Percentiles rank a stretch among this genome's conserved stretches.
Conservation (phyloP, 2,329 filamentous ascomycete genomes). For the Aspergillus fumigatus region DNA sequence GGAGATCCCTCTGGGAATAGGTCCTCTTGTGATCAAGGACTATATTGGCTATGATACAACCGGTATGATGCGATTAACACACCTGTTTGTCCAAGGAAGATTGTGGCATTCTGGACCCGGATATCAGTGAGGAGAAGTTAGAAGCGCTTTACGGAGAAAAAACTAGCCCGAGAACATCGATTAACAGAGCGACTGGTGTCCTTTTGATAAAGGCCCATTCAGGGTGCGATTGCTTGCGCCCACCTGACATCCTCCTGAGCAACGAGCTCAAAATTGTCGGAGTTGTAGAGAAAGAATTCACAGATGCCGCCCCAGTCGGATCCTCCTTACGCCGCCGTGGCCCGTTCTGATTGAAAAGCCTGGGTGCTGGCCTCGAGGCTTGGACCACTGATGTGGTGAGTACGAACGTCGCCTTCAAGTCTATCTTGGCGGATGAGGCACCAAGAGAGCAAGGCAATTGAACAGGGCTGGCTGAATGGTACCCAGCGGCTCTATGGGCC, state of each 20-base stretch:
- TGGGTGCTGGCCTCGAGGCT: conserved; percentile 16
- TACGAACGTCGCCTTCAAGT: conserved; percentile 11
- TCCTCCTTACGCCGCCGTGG: conserved; percentile 19
- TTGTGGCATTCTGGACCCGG: conserved; percentile 2
- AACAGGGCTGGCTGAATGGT: conserved; percentile 3
- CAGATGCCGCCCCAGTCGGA: conserved; percentile 17
- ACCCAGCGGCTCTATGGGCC: conserved; percentile 8
- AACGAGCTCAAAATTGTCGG: conserved; percentile 10
- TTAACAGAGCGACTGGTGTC: conserved; percentile 11
- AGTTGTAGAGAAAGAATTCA: conserved; percentile 22
- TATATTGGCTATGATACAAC: not conserved
- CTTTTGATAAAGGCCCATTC: conserved; percentile 18
- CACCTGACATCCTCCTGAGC: conserved; percentile 15
- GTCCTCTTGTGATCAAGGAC: not conserved
- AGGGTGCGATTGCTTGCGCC: conserved; percentile 21
- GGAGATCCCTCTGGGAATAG: not conserved
- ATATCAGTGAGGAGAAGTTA: not conserved
- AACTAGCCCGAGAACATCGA: conserved; percentile 10
- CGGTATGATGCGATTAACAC: not conserved
- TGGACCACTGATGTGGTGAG: conserved; percentile 15
- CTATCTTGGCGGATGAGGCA: conserved; percentile 13
- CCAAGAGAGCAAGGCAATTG: conserved; percentile 9
- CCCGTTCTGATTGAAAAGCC: conserved; percentile 21
- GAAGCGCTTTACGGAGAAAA: too few species aligned
- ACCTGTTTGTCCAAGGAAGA: not conserved